Conservation (phyloP, 1,139 yeast genomes). For the Barnettozyma hawaiiensis region DNA sequence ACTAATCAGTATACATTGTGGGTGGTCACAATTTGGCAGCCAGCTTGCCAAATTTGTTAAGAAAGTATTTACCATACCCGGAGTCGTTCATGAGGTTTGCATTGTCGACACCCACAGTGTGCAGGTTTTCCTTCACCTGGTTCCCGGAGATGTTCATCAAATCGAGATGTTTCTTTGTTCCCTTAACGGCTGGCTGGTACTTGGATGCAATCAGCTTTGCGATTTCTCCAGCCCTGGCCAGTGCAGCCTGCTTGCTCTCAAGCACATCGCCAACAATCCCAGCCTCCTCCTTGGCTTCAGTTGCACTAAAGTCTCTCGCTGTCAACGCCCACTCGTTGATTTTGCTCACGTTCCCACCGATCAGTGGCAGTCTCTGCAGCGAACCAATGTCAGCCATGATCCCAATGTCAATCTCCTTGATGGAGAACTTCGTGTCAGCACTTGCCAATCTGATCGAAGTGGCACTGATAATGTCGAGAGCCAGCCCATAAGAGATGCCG, state of each 20-base stretch:
- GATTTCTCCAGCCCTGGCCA: constrained; percentile 43
- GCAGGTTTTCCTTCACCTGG: constrained; percentile 44
- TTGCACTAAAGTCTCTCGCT: constrained; percentile 50
- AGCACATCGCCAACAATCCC: constrained; percentile 52
- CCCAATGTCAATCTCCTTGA: constrained; percentile 70
- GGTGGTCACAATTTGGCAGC: constrained; percentile 1
- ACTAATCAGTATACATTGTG: neutral
- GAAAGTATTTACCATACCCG: constrained; percentile 10
- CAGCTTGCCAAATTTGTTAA: constrained; percentile 3
- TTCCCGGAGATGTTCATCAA: constrained; percentile 43
- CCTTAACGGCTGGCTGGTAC: constrained; percentile 58
- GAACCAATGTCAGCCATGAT: constrained; percentile 79
- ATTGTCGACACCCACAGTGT: constrained; percentile 49
- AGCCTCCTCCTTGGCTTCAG: constrained; percentile 46
- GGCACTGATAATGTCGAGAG: constrained; percentile 59
- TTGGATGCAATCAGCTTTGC: constrained; percentile 46
- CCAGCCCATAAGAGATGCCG: constrained; percentile 54
- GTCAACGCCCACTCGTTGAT: constrained; percentile 59
- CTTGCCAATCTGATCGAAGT: constrained; percentile 55
- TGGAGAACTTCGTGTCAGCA: constrained; percentile 48
- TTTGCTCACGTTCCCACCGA: constrained; percentile 53
- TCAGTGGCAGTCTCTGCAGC: constrained; percentile 57
- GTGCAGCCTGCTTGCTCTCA: constrained; percentile 45
- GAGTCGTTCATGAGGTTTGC: constrained; percentile 26
- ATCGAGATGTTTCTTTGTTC: constrained; percentile 57